Percentiles rank a stretch among this genome's conserved stretches.
These are phyloP conservation scores for Laburnicola sp. DNA, from an alignment of 2,329 filamentous ascomycete species.

Conservation along the genomic window DNA sequence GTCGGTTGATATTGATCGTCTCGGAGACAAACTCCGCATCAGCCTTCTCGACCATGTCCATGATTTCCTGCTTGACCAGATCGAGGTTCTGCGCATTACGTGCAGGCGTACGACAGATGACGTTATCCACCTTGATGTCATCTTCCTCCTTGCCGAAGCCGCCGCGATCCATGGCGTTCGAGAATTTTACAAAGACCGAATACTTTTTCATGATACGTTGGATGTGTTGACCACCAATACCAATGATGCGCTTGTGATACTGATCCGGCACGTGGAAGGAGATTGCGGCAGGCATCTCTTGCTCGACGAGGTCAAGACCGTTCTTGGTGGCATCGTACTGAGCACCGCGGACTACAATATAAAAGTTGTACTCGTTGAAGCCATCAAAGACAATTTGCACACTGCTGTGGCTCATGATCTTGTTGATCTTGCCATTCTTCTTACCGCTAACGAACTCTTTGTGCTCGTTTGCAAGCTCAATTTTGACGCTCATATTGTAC, in stretches of 20 bases:
- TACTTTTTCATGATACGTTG: slow-evolving; percentile 99
- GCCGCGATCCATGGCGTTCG: slow-evolving; percentile 96
- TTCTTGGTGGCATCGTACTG: slow-evolving; percentile 95
- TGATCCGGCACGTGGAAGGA: slow-evolving; percentile 99
- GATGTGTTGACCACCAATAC: slow-evolving; percentile 96
- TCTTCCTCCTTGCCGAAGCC: slow-evolving; percentile 94
- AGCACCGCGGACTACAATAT: slow-evolving; percentile 93
- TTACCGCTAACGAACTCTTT: too few relatives aligned
- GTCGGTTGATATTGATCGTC: slow-evolving; percentile 86
- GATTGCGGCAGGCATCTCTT: slow-evolving; percentile 98
- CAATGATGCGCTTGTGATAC: slow-evolving; percentile 99
- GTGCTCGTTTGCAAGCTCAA: too few relatives aligned
- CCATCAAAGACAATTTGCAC: too few relatives aligned
- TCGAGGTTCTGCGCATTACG: slow-evolving; percentile 96
- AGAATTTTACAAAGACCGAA: slow-evolving; percentile 99
- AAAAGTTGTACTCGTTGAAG: slow-evolving; percentile 99
- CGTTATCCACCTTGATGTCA: slow-evolving; percentile 97
- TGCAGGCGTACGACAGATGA: slow-evolving; percentile 95
- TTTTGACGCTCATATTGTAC: too few relatives aligned
- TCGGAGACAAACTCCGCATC: slow-evolving; percentile 97
- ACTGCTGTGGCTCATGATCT: too few relatives aligned
- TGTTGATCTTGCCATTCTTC: too few relatives aligned
- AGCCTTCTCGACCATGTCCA: slow-evolving; percentile 98
- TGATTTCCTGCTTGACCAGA: slow-evolving; percentile 96
- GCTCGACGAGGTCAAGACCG: slow-evolving; percentile 88